These are phyloP conservation scores for Silene conica DNA, from an alignment of 148 eudicot species.

Conservation along the genomic window DNA sequence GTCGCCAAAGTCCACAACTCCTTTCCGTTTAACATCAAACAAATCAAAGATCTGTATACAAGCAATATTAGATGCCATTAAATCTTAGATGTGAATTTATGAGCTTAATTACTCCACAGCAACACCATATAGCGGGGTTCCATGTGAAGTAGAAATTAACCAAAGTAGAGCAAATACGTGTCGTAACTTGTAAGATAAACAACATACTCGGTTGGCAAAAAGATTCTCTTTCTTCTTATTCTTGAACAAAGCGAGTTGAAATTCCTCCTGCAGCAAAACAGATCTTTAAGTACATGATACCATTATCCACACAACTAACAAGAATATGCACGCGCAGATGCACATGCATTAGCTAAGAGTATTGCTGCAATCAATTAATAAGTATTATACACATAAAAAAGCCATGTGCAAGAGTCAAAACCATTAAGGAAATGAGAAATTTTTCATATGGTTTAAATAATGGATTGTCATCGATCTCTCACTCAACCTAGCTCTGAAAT, in stretches of 20 bases:
- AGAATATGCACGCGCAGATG: not conserved
- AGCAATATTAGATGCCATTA: constrained; percentile 4
- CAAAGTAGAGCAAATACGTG: not conserved
- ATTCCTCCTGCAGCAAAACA: constrained; percentile 69
- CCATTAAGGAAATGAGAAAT: not conserved
- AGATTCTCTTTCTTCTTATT: constrained; percentile 90
- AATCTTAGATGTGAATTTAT: not conserved
- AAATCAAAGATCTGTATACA: constrained; percentile 79
- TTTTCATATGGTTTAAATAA: no score
- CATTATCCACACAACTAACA: not conserved
- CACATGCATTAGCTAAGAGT: not conserved
- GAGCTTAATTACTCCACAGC: not conserved
- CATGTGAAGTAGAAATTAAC: not conserved
- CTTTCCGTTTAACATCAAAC: constrained; percentile 79
- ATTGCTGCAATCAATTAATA: not conserved
- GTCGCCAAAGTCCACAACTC: constrained; percentile 90
- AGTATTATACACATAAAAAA: not conserved
- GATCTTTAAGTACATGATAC: constrained; percentile 1
- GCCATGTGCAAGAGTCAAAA: not conserved
- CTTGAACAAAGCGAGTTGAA: constrained; percentile 85
- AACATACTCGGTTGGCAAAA: constrained; percentile 87
- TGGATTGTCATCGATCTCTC: not conserved
- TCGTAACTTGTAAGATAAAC: not conserved
- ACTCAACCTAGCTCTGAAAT: not conserved
- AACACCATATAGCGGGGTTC: not conserved